Base-by-base conservation (phyloP, 2,329 filamentous ascomycete species). In the Zopfia rhizophila region DNA sequence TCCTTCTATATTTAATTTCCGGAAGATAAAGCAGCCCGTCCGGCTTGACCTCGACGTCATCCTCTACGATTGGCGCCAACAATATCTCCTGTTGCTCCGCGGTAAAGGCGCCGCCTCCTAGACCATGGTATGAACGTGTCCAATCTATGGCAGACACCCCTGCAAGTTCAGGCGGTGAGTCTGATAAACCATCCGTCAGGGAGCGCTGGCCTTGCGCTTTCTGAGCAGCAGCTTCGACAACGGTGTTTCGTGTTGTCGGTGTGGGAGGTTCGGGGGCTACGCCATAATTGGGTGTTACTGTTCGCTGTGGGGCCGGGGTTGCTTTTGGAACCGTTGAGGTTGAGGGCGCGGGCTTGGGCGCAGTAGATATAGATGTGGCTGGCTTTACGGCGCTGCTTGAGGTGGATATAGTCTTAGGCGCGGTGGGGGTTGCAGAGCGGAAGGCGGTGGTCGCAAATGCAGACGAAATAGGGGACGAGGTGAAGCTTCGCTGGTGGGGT, bases 21-120 rank as follows among this genome's bases (percentile, higher is more conserved):
- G 94, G 94, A 47, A 99, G 79, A 71, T 97, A 99, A 48, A 97
- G 79, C 59, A 99, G 93, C 23, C 94, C 94, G 75, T 99, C 94
- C 22, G 94, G 93, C 78, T 99, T 99, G 68, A 99, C 88, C 78
- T 99, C 94, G 43, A 99, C 86, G 73, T 97, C 93, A 35, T 86
- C 81, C 0, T 82, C 75, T 41, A 84, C 76, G 10, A 96, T 70
- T 2, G 86, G 85, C 45, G 82, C 78, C 52, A 89, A 82, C 33
- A 97, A 80, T 14, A 90, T 80, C 12, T 84, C 80, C 7, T 83
- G 81, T 40, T 87, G 82, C 72, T 91, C 87, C 32, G 84, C 75
- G 3, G 85, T 78, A 71, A 96, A 96, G 0, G 90, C 82, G 23
- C 78, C 77, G 0, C 81, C 79, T 24, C 86, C 88, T 13, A 96